Conservation (phyloP, 169 alveolate species). For the Cryptosporidium sp. region DNA sequence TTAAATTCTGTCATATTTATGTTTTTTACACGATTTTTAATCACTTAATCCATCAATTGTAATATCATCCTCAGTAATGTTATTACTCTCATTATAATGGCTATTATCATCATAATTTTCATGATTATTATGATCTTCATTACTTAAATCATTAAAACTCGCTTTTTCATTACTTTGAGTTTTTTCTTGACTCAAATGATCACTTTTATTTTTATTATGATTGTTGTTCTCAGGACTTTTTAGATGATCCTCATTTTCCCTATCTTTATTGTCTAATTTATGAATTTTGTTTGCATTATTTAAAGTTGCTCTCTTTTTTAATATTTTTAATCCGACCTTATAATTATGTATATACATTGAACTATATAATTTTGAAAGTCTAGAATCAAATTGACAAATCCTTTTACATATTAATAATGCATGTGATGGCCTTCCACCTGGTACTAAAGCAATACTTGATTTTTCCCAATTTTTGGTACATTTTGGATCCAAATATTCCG, state of each 20-base stretch:
- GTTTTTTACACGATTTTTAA: neutral
- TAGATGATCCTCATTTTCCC: neutral
- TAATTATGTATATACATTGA: slow-evolving; percentile 56
- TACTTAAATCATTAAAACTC: neutral
- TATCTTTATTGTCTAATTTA: neutral
- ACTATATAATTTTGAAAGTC: slow-evolving; percentile 24
- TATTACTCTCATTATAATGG: neutral
- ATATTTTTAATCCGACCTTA: slow-evolving; percentile 30
- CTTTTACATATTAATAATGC: slow-evolving; percentile 63
- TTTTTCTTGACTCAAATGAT: neutral
- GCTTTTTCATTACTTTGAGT: neutral
- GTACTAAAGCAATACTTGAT: slow-evolving; percentile 37
- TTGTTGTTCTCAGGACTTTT: neutral
- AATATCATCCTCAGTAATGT: neutral
- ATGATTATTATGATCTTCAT: neutral
- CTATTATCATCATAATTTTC: neutral
- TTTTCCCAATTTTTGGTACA: slow-evolving; percentile 54
- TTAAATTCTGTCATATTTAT: too few relatives aligned
- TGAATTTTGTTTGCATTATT: neutral
- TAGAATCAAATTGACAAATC: slow-evolving; percentile 44
- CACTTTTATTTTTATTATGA: neutral
- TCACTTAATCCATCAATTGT: neutral
- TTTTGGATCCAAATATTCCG: slow-evolving; percentile 51
- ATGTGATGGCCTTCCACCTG: slow-evolving; percentile 68
- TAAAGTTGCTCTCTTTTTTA: slow-evolving; percentile 17